Percentiles rank a stretch among this genome's conserved stretches.
Evolutionary conservation across 139 green algal species (phyloP).

Genomic region (Spirogloea muscicola): DNA sequence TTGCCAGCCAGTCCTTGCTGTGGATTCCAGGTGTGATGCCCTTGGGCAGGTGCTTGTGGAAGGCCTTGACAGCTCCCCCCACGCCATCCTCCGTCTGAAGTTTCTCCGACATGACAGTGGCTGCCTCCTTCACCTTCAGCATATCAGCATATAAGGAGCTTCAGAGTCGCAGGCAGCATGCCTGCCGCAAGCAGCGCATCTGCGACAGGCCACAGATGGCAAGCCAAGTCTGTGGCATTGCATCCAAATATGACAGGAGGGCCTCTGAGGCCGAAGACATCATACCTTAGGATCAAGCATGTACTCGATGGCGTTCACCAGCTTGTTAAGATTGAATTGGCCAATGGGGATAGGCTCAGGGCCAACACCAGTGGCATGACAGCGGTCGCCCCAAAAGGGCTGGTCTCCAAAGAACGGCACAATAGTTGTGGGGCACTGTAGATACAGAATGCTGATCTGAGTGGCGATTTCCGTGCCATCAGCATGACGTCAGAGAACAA

Average conservation of each 20-base stretch:
- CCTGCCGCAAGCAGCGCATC: neutral
- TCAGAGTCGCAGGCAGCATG: neutral
- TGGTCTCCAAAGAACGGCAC: constrained; percentile 71
- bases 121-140: constrained; percentile 25
- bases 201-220: no score
- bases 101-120: neutral
- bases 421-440: constrained; percentile 55
- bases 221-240: neutral
- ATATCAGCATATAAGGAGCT: neutral
- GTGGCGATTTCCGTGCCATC: neutral
- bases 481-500: neutral
- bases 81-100: constrained; percentile 20
- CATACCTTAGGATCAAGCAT: constrained; percentile 20
- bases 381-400: constrained; percentile 61
- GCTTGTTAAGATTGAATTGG: constrained; percentile 40
- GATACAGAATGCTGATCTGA: neutral
- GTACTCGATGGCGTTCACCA: constrained; percentile 29
- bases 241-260: neutral
- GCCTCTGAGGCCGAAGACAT: neutral
- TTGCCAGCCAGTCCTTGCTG: neutral
- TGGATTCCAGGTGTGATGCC: neutral
- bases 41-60: constrained; percentile 30
- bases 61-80: constrained; percentile 25
- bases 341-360: constrained; percentile 60
- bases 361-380: constrained; percentile 51